Evolutionary conservation across 306 rosid species (phyloP).

Genomic region (Hylodesmum podocarpum): DNA sequence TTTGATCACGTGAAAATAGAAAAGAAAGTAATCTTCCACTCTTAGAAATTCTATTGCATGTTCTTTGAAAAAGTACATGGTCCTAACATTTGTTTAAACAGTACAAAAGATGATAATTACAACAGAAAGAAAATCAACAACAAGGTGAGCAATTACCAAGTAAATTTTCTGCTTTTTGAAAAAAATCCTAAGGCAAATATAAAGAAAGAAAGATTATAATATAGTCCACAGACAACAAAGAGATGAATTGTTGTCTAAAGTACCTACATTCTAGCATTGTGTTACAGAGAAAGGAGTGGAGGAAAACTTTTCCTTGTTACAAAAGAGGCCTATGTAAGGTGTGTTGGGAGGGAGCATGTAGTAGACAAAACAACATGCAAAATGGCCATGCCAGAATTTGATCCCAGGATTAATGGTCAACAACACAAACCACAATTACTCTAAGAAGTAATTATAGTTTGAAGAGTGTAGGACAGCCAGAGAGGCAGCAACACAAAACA

Average conservation of each 20-base stretch:
- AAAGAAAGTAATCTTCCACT: no score
- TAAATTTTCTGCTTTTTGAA: no score
- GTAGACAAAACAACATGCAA: background rate
- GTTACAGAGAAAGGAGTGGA: background rate
- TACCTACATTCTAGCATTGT: background rate
- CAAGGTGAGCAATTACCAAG: no score
- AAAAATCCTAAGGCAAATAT: background rate
- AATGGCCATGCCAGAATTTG: background rate
- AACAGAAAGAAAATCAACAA: no score
- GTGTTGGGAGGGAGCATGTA: background rate
- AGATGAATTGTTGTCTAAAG: background rate
- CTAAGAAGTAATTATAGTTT: background rate
- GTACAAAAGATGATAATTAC: no score
- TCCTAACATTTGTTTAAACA: no score
- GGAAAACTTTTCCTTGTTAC: background rate
- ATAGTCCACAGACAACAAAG: background rate
- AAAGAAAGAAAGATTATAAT: background rate
- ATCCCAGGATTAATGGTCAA: background rate
- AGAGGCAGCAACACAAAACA: background rate
- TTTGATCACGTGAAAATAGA: no score
- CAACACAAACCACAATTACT: background rate
- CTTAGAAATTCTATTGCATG: no score
- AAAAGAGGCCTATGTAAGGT: background rate
- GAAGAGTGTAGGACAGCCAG: background rate
- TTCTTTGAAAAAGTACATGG: no score